phyloP scores from a whole-genome alignment of 768 basidiomycete species.

The Cantharellus cinnabarinus region DNA sequence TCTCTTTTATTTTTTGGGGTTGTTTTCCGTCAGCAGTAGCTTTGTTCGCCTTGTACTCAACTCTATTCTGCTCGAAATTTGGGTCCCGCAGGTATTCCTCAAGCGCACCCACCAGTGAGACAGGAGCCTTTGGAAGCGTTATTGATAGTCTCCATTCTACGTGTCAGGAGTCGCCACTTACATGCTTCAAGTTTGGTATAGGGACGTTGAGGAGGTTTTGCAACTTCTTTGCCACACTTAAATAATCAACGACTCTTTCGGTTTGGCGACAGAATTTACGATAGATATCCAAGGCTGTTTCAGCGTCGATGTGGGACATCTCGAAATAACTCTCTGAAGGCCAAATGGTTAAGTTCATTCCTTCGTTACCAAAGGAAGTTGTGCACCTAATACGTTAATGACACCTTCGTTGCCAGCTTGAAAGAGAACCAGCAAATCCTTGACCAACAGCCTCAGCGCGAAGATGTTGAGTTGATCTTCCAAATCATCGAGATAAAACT shows the following conservation, averaged over 20 bases:
- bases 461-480: conserved; percentile 81
- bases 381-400: conserved; percentile 27
- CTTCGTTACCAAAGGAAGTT: neutral
- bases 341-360: neutral
- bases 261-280: conserved; percentile 89
- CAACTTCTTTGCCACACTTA: conserved; percentile 79
- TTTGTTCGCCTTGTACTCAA: conserved; percentile 78
- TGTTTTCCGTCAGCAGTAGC: conserved; percentile 30
- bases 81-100: conserved; percentile 94
- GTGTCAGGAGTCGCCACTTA: conserved; percentile 8
- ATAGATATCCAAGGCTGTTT: conserved; percentile 69
- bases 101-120: conserved; percentile 78
- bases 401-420: conserved; percentile 93
- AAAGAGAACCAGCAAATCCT: conserved; percentile 86
- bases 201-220: conserved; percentile 86
- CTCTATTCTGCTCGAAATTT: conserved; percentile 86
- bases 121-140: conserved; percentile 48
- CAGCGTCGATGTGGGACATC: conserved; percentile 88
- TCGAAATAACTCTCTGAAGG: conserved; percentile 79
- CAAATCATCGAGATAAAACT: conserved; percentile 90
- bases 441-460: conserved; percentile 83
- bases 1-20: neutral
- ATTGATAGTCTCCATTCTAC: neutral
- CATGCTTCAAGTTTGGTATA: conserved; percentile 83
- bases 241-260: conserved; percentile 71